Evolutionary conservation across 768 basidiomycete species (phyloP).

Genomic region (Scleroderma citrinum): DNA sequence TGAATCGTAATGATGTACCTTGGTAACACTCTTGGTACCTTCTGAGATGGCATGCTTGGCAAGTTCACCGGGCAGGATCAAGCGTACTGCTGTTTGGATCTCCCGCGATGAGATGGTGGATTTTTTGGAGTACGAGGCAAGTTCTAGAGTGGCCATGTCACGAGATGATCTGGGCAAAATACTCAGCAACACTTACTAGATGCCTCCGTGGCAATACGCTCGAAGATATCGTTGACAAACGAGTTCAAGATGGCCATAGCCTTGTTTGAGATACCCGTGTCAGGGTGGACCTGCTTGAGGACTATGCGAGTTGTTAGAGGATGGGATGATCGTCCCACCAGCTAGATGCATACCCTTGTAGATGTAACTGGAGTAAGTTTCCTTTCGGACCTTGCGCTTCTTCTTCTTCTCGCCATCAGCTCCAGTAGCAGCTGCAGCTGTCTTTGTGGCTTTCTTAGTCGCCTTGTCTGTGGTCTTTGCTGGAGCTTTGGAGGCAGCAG

Average conservation of each 20-base stretch:
- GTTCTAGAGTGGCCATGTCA: slow-evolving; percentile 44
- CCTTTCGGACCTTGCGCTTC: slow-evolving; percentile 82
- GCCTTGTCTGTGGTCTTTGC: slow-evolving; percentile 39
- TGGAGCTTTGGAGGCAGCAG: slow-evolving; percentile 36
- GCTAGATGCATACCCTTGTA: slow-evolving; percentile 60
- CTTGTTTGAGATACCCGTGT: slow-evolving; percentile 98
- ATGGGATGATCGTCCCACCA: not conserved
- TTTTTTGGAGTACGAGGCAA: slow-evolving; percentile 97
- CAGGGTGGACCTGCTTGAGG: slow-evolving; percentile 95
- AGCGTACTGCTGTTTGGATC: slow-evolving; percentile 93
- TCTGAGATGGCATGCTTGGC: slow-evolving; percentile 99
- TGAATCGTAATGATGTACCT: slow-evolving; percentile 25
- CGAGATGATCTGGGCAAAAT: not conserved
- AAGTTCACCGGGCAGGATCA: slow-evolving; percentile 95
- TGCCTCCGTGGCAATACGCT: slow-evolving; percentile 85
- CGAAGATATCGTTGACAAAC: slow-evolving; percentile 93
- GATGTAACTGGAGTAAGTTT: slow-evolving; percentile 93
- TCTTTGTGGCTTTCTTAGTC: slow-evolving; percentile 55
- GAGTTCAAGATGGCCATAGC: slow-evolving; percentile 90
- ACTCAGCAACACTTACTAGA: slow-evolving; percentile 52
- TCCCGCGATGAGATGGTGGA: slow-evolving; percentile 98
- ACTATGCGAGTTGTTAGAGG: slow-evolving; percentile 39
- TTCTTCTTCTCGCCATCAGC: slow-evolving; percentile 81
- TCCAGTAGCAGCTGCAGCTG: slow-evolving; percentile 42
- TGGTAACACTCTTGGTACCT: slow-evolving; percentile 75